Evolutionary conservation across 1,284 basidiomycete genomes (phyloP).

Genomic region (Sporisorium exsertum): DNA sequence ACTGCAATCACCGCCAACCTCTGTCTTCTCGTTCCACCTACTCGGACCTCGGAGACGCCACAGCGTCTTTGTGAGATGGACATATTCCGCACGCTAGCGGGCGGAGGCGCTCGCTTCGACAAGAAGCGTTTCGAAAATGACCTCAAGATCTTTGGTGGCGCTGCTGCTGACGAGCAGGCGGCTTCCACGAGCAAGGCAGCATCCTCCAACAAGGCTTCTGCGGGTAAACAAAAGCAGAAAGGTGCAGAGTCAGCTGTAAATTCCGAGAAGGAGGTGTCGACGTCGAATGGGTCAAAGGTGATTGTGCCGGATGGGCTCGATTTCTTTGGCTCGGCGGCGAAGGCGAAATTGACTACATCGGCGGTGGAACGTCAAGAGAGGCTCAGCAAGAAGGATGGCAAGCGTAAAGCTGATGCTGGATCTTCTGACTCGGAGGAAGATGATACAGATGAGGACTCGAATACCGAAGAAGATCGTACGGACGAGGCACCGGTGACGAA

Average conservation of each 20-base stretch:
- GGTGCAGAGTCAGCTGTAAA: neutral
- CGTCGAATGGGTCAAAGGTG: slow-evolving; percentile 24
- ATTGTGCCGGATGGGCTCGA: slow-evolving; percentile 57
- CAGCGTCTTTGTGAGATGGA: slow-evolving; percentile 54
- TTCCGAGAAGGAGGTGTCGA: neutral
- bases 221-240: slow-evolving; percentile 15
- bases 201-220: neutral
- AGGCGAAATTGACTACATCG: slow-evolving; percentile 71
- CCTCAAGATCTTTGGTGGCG: slow-evolving; percentile 77
- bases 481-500: slow-evolving; percentile 43
- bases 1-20: neutral
- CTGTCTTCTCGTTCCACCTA: no score
- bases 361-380: slow-evolving; percentile 27
- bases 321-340: slow-evolving; percentile 54
- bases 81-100: slow-evolving; percentile 65
- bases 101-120: slow-evolving; percentile 74
- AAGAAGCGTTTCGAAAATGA: slow-evolving; percentile 81
- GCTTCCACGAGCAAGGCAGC: slow-evolving; percentile 8
- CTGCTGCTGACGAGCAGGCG: slow-evolving; percentile 13
- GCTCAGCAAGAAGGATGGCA: slow-evolving; percentile 20
- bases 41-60: neutral
- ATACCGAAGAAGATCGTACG: neutral
- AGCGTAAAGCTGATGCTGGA: slow-evolving; percentile 20
- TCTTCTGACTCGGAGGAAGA: slow-evolving; percentile 16
- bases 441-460: neutral